Evolutionary conservation across 345 rosid genomes (phyloP), one percentile per base, ranked within the genome.

Genomic region (Eucalyptus melliodora): DNA sequence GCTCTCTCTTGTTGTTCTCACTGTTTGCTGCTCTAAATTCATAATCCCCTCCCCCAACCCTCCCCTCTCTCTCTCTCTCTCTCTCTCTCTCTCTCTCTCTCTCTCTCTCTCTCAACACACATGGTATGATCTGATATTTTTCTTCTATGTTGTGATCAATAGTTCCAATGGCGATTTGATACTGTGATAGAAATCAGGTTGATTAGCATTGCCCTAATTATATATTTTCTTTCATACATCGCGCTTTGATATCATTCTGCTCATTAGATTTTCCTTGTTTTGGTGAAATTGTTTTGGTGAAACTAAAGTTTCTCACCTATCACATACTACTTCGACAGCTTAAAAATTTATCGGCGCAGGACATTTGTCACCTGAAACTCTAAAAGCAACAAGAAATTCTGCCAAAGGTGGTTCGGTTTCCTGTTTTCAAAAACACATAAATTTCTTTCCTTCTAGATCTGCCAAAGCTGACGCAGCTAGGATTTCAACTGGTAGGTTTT

Each of bases 1-100:
- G 42, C 1, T 0, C 2, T 62, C 40, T 67, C 42, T 67, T 31
- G 42, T 67, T 67, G 42, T 67, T 67, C 42, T 31, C 42, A 31
- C 19, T 31, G 12, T 67, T 30, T 30, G 72, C 34, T 30, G 72
- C 72, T 62, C 34, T 30, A 62, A 30, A 62, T 62, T 62, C 34
- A 62, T 30, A 62, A 12, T 30, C 31, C 67, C 67, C 65, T 11
- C 67, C 67, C 30, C 65, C 23, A 50, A 16, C 11, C 26, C 60
- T 0, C 6, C 5, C 6, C 4, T 4, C 49, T 10, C 65, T 10
- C 65, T 10, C 62, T n/a, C n/a, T n/a, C n/a, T n/a, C n/a, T n/a
- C n/a, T n/a, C n/a, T n/a, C n/a, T n/a, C n/a, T n/a, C 62, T 10
- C n/a, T 11, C 34, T 6, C 34, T 30, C 69, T 30, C 72, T 62